A percentile compares a stretch with the other conserved stretches of the same genome.
Conservation (phyloP, 2,329 filamentous ascomycete genomes). For the Clarireedia monteithiana region DNA sequence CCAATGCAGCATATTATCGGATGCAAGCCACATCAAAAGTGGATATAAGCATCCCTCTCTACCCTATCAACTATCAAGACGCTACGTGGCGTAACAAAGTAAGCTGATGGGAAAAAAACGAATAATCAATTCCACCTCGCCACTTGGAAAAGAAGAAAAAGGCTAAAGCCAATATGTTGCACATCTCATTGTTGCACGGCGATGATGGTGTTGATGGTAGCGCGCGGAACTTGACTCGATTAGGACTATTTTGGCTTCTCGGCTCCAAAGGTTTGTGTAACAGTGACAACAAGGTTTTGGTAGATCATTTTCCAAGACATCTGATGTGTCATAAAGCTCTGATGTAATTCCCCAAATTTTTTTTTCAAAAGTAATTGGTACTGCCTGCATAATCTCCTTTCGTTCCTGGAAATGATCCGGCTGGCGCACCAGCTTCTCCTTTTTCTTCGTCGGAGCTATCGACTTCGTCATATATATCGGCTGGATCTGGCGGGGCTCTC, state of each 20-base stretch:
- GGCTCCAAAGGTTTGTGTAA: background rate
- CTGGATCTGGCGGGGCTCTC: slow-evolving; percentile 43
- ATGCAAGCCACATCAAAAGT: background rate
- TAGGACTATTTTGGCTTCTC: slow-evolving; percentile 1
- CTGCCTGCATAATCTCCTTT: slow-evolving; percentile 32
- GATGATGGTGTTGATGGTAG: background rate
- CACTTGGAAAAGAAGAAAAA: background rate
- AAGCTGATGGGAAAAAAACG: background rate
- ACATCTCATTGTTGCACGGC: slow-evolving; percentile 8
- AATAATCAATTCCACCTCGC: slow-evolving; percentile 2
- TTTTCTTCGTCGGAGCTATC: slow-evolving; percentile 36
- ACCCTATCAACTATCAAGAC: too few species aligned
- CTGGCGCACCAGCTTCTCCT: slow-evolving; percentile 22
- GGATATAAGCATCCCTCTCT: background rate
- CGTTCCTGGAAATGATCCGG: slow-evolving; percentile 45
- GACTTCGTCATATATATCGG: slow-evolving; percentile 35
- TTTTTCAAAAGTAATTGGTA: slow-evolving; percentile 22
- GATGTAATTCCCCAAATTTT: background rate
- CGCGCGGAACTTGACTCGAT: background rate
- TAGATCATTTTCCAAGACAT: background rate
- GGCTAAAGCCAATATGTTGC: background rate
- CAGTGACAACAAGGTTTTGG: background rate
- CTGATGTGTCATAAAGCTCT: background rate
- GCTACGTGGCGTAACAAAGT: slow-evolving; percentile 3
- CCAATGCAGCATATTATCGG: background rate